Percentiles rank a stretch among this genome's conserved stretches.
phyloP scores from a whole-genome alignment of 2,329 filamentous ascomycete species.

The Coleophoma crateriformis region DNA sequence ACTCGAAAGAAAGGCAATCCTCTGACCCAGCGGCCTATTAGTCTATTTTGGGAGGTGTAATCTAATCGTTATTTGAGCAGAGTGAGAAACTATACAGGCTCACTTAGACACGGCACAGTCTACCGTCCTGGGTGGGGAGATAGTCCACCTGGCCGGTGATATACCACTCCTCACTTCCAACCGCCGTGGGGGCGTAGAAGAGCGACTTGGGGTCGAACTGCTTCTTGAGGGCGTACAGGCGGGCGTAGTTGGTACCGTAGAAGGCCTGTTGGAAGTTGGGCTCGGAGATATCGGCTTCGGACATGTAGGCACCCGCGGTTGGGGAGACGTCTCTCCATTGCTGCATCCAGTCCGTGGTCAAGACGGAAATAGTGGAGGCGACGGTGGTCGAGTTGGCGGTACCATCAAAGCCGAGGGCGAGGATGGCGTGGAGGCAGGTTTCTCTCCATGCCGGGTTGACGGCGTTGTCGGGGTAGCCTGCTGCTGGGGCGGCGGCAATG shows the following conservation, averaged over 20 bases:
- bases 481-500: slow-evolving; percentile 3
- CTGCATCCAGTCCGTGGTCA: neutral
- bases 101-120: neutral
- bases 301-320: slow-evolving; percentile 10
- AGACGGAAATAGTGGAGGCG: neutral
- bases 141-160: neutral
- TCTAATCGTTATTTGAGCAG: too few relatives aligned
- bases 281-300: slow-evolving; percentile 15
- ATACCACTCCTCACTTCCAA: slow-evolving; percentile 31
- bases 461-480: slow-evolving; percentile 3
- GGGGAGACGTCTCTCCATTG: slow-evolving; percentile 1
- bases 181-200: slow-evolving; percentile 40
- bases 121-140: neutral
- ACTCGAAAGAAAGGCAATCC: too few relatives aligned
- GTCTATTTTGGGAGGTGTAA: too few relatives aligned
- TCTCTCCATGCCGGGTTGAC: slow-evolving; percentile 14
- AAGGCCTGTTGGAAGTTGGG: slow-evolving; percentile 24
- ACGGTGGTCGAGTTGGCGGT: neutral
- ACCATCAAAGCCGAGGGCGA: neutral
- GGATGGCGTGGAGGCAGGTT: slow-evolving; percentile 7
- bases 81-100: too few relatives aligned
- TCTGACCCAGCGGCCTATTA: too few relatives aligned
- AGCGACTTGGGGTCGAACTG: slow-evolving; percentile 37
- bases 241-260: slow-evolving; percentile 34
- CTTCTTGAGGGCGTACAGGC: slow-evolving; percentile 37